These are phyloP conservation scores for Beauveria rudraprayagi DNA, from an alignment of 2,329 filamentous ascomycete species.

Conservation along the genomic window DNA sequence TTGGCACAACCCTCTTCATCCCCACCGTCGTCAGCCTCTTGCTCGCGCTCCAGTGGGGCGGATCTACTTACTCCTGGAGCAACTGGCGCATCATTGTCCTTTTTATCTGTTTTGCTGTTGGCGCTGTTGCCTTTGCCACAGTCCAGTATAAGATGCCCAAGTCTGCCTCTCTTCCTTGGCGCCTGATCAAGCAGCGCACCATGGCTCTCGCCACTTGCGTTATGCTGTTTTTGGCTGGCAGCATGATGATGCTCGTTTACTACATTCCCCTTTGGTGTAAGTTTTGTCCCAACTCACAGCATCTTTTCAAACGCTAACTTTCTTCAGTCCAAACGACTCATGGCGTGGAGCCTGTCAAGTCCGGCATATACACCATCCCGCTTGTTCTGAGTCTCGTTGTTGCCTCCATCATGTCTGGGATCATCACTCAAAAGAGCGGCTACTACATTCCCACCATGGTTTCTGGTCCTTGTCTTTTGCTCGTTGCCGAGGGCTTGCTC, in stretches of 20 bases:
- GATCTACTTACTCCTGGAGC: constrained; percentile 43
- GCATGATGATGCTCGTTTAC: constrained; percentile 48
- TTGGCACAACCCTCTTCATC: constrained; percentile 53
- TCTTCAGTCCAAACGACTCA: constrained; percentile 46
- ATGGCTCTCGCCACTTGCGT: constrained; percentile 40
- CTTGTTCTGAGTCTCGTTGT: constrained; percentile 48
- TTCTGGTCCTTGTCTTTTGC: constrained; percentile 38
- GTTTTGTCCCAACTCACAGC: constrained; percentile 16
- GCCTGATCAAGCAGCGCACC: constrained; percentile 47
- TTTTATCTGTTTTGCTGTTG: constrained; percentile 41
- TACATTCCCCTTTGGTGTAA: constrained; percentile 49
- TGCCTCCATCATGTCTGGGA: constrained; percentile 41
- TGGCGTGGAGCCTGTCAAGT: constrained; percentile 42
- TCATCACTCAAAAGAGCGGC: constrained; percentile 43
- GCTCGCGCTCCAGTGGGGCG: constrained; percentile 57
- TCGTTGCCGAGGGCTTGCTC: constrained; percentile 48
- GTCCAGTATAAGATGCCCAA: constrained; percentile 48
- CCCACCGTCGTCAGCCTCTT: constrained; percentile 52
- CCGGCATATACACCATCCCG: constrained; percentile 49
- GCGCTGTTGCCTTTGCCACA: constrained; percentile 37
- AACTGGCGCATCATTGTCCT: constrained; percentile 45
- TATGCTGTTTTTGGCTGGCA: constrained; percentile 38
- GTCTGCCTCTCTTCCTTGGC: constrained; percentile 47
- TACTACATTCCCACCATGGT: constrained; percentile 55
- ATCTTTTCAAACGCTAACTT: neutral